phyloP scores from a whole-genome alignment of 2,329 filamentous ascomycete genomes.

The Albifimbria verrucaria region DNA sequence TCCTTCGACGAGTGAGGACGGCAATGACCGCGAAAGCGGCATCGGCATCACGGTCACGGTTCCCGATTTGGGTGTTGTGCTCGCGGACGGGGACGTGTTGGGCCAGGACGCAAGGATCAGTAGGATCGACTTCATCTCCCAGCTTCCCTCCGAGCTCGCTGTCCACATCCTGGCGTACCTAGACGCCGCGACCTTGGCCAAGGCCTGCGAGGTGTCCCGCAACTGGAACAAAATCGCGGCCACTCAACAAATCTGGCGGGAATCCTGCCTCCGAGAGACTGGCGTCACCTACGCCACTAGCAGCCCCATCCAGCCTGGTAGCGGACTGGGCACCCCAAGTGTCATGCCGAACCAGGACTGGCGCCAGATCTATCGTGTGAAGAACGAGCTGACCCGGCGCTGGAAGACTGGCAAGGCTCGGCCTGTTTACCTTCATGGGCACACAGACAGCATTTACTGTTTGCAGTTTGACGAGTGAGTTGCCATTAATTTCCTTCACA shows the following conservation, averaged over 20 bases:
- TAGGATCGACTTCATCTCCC: constrained; percentile 55
- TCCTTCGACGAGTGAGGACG: constrained; percentile 37
- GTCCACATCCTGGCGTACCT: constrained; percentile 56
- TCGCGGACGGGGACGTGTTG: constrained; percentile 27
- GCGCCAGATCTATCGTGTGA: constrained; percentile 79
- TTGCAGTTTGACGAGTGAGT: constrained; percentile 93
- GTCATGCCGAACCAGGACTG: constrained; percentile 68
- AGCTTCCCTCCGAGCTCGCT: constrained; percentile 55
- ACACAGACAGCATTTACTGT: constrained; percentile 95
- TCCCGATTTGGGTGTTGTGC: constrained; percentile 34
- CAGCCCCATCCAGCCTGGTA: constrained; percentile 47
- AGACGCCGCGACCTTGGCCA: constrained; percentile 48
- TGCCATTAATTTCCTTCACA: background rate
- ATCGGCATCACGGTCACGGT: constrained; percentile 57
- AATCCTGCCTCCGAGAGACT: constrained; percentile 61
- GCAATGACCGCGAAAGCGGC: constrained; percentile 60
- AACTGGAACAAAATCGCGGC: constrained; percentile 44
- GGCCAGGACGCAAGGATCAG: constrained; percentile 40
- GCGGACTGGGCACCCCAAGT: constrained; percentile 54
- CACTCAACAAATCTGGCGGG: constrained; percentile 61
- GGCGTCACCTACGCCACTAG: constrained; percentile 58
- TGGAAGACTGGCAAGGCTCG: constrained; percentile 79
- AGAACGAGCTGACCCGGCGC: constrained; percentile 69
- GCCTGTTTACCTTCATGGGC: constrained; percentile 86
- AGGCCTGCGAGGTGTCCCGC: constrained; percentile 47